Evolutionary conservation across 495 filamentous ascomycete species (phyloP), one percentile per base, ranked within the genome.

Genomic region (Aspergillus campestris): DNA sequence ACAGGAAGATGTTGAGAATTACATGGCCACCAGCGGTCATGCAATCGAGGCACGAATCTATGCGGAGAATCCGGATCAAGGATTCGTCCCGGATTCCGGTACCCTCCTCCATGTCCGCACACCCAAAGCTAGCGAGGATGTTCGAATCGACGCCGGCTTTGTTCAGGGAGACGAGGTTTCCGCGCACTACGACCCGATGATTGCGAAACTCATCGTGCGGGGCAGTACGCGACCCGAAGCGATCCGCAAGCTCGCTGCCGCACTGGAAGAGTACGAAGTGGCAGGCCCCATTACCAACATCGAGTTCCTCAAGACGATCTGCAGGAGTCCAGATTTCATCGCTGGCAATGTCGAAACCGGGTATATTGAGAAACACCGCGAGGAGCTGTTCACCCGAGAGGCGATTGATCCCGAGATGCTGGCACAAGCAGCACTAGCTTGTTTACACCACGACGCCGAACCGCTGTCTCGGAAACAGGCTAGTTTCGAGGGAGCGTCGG

Each of bases 131-230:
- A 75, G 75, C 8, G 75, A 84, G 3, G 83, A 84, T 47, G 77
- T 95, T 35, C 80, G 92, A 27, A 88, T 99, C 45, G 92, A 99
- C 57, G 85, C 89, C 7, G 94, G 94, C 0, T 97, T 97, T 56
- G 76, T 88, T 9, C 73, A 85, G 50, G 94, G 94, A 12, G 91
- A 97, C 58, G 85, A 90, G 49, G 82, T 99, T 0, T 94, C 89
- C 0, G 84, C 89, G n/a, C 82, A 92, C 42, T 99, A 97, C 64
- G 92, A 99, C 53, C 91, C 92, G 5, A 97, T 99, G 92, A 96
- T 99, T 49, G 84, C 94, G 34, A 99, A 99, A 62, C 74, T 99
- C 44, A 97, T 99, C 49, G 89, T 96, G n/a, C 75, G 81, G 24
- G 94, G 86, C 12, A 74, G 73, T 34, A 81, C 82, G 44, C 77